Base-by-base conservation (phyloP, 192 early-diverging fungal species). In the Chytriomyces sp. region DNA sequence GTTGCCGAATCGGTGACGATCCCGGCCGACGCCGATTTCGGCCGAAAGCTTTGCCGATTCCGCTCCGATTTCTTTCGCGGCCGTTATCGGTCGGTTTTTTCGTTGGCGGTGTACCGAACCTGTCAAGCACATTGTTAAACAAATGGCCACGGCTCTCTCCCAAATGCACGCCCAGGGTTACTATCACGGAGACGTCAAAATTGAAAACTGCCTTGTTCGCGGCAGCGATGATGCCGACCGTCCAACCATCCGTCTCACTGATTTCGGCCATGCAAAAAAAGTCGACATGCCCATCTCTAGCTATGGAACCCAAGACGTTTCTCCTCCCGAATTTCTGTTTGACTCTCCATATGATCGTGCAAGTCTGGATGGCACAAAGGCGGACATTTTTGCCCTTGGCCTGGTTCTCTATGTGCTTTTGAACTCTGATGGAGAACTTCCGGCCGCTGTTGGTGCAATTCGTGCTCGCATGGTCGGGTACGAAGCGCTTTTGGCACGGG, bases 181-280 rank as follows among this genome's bases (percentile, higher is more conserved):
- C 46, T 64, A 50, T 50, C 91, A 93, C 62, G 79, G 92, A 45
- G 93, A 96, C 76, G 83, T 95, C 76, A 93, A 93, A 78, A 90
- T 93, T 57, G 93, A 94, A 75, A 94, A 94, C 76, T 85, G 93
- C 44, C 89, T 94, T 71, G 72, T 92, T 62, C 88, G 91, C 76
- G 80, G 89, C 53, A 47, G 77, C 18, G 79, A 47, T 49, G 44
- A 60, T 11, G 26, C 60, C 1, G 53, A 57, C 53, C 13, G 13
- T 20, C 77, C 69, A n/a, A 45, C 46, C 18, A 63, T 72, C 20
- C 45, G n/a, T 10, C 61, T 78, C 7, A n/a, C 68, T n/a, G 77
- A 78, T 44, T 64, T 61, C 28, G 77, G 77, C 6, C 69, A 72
- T 61, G 18, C 46, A 47, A 28, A 53, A 1, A 45, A 23, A 59